Percentiles rank a stretch among this genome's conserved stretches.
Evolutionary conservation across 2,329 filamentous ascomycete species (phyloP).

Genomic region (Xylaria sp.): DNA sequence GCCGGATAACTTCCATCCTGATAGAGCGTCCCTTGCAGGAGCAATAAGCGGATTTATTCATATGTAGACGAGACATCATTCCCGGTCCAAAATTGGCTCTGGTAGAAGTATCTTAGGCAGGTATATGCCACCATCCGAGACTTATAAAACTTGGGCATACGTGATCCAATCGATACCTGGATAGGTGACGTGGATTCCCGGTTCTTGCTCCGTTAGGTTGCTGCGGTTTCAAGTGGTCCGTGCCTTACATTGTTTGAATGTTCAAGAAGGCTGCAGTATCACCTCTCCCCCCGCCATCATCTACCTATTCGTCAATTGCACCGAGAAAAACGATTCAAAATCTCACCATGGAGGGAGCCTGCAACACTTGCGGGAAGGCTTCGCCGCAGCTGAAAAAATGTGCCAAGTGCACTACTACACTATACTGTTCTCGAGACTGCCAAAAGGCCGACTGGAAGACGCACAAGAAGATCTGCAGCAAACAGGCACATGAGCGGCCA

Average conservation of each 20-base stretch:
- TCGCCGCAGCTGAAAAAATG: slow-evolving; percentile 35
- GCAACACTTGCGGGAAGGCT: slow-evolving; percentile 36
- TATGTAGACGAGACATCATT: no score
- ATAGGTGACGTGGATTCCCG: not conserved
- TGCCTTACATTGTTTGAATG: not conserved
- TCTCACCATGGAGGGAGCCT: slow-evolving; percentile 27
- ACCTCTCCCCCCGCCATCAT: not conserved
- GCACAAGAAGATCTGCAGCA: slow-evolving; percentile 38
- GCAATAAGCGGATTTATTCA: no score
- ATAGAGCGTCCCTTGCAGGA: no score
- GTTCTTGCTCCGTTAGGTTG: not conserved
- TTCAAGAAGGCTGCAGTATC: not conserved
- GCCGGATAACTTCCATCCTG: no score
- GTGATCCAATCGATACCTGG: not conserved
- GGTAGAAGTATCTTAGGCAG: no score
- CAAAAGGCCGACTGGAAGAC: slow-evolving; percentile 39
- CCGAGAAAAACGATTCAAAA: not conserved
- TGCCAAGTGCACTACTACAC: slow-evolving; percentile 33
- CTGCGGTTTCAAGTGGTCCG: not conserved
- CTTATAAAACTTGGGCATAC: no score
- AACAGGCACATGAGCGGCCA: slow-evolving; percentile 18
- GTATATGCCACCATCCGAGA: no score
- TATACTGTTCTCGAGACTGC: slow-evolving; percentile 39
- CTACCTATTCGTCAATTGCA: not conserved
- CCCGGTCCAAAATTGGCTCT: no score